Conservation (phyloP, 148 eudicot species). For the Rhododendron henanense region DNA sequence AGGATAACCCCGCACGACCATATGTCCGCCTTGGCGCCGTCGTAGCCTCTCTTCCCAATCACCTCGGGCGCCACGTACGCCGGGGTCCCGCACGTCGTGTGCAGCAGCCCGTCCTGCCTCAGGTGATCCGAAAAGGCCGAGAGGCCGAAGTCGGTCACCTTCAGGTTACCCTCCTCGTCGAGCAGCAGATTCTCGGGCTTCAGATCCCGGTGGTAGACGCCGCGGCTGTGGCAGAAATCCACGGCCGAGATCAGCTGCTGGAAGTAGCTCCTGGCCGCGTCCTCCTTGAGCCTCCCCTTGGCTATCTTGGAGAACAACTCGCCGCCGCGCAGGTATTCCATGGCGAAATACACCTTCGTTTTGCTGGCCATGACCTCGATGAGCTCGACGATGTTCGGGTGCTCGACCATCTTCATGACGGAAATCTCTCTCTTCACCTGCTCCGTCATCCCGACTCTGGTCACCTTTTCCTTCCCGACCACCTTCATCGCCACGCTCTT, state of each 20-base stretch:
- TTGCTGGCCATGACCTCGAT: conserved; percentile 76
- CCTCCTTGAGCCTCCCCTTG: conserved; percentile 39
- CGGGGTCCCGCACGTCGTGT: conserved; percentile 77
- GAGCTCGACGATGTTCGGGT: conserved; percentile 63
- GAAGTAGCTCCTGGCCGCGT: conserved; percentile 47
- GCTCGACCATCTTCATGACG: conserved; percentile 69
- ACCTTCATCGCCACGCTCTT: conserved; percentile 78
- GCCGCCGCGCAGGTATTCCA: conserved; percentile 79
- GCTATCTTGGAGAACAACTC: conserved; percentile 55
- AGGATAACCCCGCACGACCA: conserved; percentile 83
- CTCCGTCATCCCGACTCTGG: conserved; percentile 65
- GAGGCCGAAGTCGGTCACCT: conserved; percentile 72
- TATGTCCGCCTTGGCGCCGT: conserved; percentile 72
- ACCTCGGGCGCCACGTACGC: conserved; percentile 85
- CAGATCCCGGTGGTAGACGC: conserved; percentile 74
- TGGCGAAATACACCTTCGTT: conserved; percentile 57
- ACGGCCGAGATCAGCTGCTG: conserved; percentile 66
- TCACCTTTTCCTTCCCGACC: conserved; percentile 68
- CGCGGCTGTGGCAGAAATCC: conserved; percentile 73
- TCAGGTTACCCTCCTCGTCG: conserved; percentile 47
- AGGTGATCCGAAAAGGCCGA: conserved; percentile 47
- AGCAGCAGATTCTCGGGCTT: conserved; percentile 66
- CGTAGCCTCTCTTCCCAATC: conserved; percentile 60
- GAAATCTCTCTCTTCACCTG: conserved; percentile 73
- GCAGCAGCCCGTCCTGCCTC: conserved; percentile 40